Conservation (phyloP, 2,329 filamentous ascomycete genomes). For the Chaetomiaceae sp. region DNA sequence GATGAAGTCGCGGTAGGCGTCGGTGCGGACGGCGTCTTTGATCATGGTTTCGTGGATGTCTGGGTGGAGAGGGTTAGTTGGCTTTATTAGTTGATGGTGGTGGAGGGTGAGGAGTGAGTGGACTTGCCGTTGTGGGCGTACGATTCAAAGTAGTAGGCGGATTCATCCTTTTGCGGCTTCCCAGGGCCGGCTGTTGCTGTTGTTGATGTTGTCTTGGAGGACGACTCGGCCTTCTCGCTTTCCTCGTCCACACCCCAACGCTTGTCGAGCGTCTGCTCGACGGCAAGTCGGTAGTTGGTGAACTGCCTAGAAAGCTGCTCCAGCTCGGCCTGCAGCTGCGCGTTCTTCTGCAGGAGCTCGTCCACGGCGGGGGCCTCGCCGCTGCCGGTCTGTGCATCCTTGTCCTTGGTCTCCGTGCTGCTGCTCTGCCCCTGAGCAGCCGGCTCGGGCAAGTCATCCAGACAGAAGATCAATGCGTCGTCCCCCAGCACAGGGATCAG, state of each 20-base stretch:
- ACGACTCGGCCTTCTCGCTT: constrained; percentile 28
- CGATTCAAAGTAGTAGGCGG: constrained; percentile 56
- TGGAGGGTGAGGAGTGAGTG: background rate
- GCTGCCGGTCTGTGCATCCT: constrained; percentile 20
- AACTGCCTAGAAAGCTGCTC: constrained; percentile 58
- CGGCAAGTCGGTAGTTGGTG: constrained; percentile 59
- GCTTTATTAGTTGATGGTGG: background rate
- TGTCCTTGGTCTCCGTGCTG: background rate
- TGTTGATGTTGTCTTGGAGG: constrained; percentile 23
- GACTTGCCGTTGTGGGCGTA: constrained; percentile 56
- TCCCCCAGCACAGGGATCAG: constrained; percentile 83
- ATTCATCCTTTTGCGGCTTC: constrained; percentile 36
- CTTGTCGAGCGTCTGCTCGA: constrained; percentile 62
- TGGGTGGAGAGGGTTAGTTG: constrained; percentile 31
- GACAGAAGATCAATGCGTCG: constrained; percentile 79
- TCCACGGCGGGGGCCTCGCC: constrained; percentile 20
- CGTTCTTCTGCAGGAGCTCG: constrained; percentile 43
- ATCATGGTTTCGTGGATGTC: constrained; percentile 96
- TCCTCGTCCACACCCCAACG: constrained; percentile 58
- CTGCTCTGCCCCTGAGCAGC: constrained; percentile 29
- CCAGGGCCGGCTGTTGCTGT: constrained; percentile 11
- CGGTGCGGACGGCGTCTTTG: constrained; percentile 81
- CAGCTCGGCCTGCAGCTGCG: constrained; percentile 56
- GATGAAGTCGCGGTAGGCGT: constrained; percentile 91
- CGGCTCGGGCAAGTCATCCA: constrained; percentile 69